phyloP scores from a whole-genome alignment of 1,284 basidiomycete species.

The Naganishia cerealis region DNA sequence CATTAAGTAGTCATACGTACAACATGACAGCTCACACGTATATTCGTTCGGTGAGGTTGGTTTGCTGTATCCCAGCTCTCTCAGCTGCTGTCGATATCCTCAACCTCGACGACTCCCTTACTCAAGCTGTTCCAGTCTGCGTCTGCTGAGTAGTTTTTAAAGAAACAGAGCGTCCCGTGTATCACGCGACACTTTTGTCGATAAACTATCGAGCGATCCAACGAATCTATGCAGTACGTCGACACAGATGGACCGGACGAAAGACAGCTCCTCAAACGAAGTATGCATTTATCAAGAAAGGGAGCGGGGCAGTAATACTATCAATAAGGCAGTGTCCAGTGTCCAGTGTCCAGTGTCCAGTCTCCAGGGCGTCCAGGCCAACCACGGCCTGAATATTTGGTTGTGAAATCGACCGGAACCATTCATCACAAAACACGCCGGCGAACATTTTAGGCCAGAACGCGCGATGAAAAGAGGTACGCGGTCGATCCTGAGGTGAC shows the following conservation, averaged over 20 bases:
- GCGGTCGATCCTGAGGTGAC: neutral
- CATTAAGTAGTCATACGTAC: neutral
- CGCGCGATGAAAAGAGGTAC: neutral
- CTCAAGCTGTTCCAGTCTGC: neutral
- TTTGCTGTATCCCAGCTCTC: neutral
- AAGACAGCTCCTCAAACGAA: neutral
- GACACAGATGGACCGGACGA: neutral
- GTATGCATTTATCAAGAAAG: neutral
- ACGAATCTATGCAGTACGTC: neutral
- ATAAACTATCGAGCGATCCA: neutral
- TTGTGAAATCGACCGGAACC: neutral
- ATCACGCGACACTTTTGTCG: neutral
- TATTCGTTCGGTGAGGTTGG: neutral
- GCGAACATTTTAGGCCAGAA: slow-evolving; percentile 1
- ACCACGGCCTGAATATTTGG: neutral
- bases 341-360: no score
- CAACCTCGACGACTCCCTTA: neutral
- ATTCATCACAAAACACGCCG: neutral
- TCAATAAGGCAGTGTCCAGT: no score
- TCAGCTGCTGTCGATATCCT: neutral
- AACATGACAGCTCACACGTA: neutral
- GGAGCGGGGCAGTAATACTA: neutral
- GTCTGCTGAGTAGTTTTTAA: neutral
- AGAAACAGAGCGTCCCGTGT: neutral
- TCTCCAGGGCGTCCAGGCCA: neutral